Conservation (phyloP, 148 eudicot genomes). For the Talinum fruticosum region DNA sequence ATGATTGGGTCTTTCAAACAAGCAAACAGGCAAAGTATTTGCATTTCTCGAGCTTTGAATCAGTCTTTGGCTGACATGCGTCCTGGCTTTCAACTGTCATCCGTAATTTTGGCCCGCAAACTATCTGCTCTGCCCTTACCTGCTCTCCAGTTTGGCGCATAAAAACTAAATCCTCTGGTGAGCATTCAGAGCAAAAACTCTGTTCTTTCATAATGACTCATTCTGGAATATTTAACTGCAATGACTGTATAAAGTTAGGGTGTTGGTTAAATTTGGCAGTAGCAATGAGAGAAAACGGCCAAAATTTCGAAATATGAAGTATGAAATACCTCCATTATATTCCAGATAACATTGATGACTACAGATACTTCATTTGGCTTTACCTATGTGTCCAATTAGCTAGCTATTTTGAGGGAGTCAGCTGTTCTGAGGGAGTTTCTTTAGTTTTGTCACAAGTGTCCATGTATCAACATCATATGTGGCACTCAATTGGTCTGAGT, state of each 20-base stretch:
- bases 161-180: slow-evolving; percentile 44
- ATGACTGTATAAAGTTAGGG: slow-evolving; percentile 2
- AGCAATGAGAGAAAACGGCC: background rate
- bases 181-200: no score
- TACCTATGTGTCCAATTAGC: no score
- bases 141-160: slow-evolving; percentile 33
- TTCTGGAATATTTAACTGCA: slow-evolving; percentile 5
- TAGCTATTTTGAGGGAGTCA: no score
- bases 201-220: slow-evolving; percentile 3
- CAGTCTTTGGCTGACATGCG: slow-evolving; percentile 27
- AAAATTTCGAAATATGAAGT: no score
- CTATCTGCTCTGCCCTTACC: slow-evolving; percentile 26
- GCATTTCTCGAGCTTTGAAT: slow-evolving; percentile 30
- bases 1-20: slow-evolving; percentile 48
- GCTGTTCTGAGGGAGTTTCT: no score
- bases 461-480: no score
- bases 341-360: no score
- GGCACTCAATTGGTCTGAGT: no score
- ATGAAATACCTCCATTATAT: no score
- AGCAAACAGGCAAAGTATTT: slow-evolving; percentile 33
- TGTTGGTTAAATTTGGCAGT: background rate
- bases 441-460: no score
- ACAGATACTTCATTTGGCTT: no score
- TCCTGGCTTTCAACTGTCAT: slow-evolving; percentile 27
- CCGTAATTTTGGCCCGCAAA: slow-evolving; percentile 30